Base-by-base conservation (phyloP, 257 asterid species). In the Galeopsis tetrahit region DNA sequence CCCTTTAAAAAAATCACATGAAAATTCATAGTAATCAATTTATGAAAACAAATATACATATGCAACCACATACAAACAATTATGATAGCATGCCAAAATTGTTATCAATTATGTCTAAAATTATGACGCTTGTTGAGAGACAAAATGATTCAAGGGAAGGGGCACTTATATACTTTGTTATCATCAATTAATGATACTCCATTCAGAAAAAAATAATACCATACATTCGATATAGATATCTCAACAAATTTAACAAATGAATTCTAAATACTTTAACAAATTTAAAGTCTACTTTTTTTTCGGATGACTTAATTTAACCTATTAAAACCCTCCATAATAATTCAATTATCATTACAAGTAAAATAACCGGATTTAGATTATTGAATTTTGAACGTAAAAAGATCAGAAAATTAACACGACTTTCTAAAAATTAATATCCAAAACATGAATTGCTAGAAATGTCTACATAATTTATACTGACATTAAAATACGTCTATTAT, bases 111-210 rank as follows among this genome's bases (percentile, higher is more conserved):
- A 61, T 74, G 33, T 58, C 14, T 59, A 36, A 66, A 43, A 71
- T 71, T 58, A 78, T 78, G 36, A 72, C 10, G 14, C 44, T 48
- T 70, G 53, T 70, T 71, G 68, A n/a, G n/a, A n/a, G n/a, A 66
- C 64, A 49, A 71, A 57, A 65, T 70, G 15, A 71, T 71, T 57
- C 69, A 4, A 13, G 33, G 33, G 38, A 56, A 40, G 35, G 17
- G 34, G 49, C 72, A 36, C 57, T 44, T 9, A 8, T 14, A 32
- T 51, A 28, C 31, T 57, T 57, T 13, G 11, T 33, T 63, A 33
- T 43, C 49, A 31, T 51, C 49, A 61, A 51, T 68, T 36, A 48
- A 46, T 36, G 2, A n/a, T 38, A n/a, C n/a, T n/a, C n/a, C n/a
- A 56, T 32, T 34, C 4, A n/a, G 28, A 33, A 73, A 53, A 15